phyloP scores from a whole-genome alignment of 1,284 basidiomycete genomes.

The Ceratobasidium sp. region DNA sequence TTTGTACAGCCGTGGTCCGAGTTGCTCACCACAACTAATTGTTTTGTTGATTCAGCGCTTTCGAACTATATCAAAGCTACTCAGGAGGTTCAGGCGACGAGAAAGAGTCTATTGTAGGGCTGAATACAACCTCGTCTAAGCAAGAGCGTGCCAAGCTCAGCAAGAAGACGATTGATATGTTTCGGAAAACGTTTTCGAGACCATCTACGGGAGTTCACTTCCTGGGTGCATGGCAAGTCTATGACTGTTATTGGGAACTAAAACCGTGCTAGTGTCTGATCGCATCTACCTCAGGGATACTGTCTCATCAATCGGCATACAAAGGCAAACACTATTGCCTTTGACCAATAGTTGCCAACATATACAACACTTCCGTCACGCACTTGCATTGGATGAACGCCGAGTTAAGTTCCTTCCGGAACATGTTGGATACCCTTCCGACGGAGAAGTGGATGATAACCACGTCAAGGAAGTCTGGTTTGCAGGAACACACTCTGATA shows the following conservation, averaged over 20 bases:
- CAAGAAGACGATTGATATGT: constrained; percentile 47
- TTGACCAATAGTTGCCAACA: constrained; percentile 48
- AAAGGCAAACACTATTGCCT: constrained; percentile 50
- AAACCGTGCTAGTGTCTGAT: too few relatives aligned
- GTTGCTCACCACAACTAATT: too few relatives aligned
- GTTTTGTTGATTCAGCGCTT: neutral
- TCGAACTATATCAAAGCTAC: neutral
- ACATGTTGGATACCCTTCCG: constrained; percentile 44
- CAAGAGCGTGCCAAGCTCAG: neutral
- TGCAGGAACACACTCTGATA: constrained; percentile 53
- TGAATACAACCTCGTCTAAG: neutral
- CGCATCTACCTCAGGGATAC: constrained; percentile 56
- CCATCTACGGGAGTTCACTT: constrained; percentile 54
- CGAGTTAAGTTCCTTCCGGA: constrained; percentile 59
- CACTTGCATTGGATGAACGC: constrained; percentile 58
- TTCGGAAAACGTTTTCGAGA: constrained; percentile 56
- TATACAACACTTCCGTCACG: constrained; percentile 57
- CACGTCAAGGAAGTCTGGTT: constrained; percentile 53
- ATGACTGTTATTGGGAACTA: too few relatives aligned
- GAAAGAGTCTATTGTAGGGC: constrained; percentile 22
- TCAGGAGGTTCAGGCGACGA: neutral
- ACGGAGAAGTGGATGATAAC: constrained; percentile 45
- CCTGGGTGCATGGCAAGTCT: constrained; percentile 57
- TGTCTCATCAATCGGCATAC: constrained; percentile 56
- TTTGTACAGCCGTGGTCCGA: constrained; percentile 20